Percentiles rank a stretch among this genome's conserved stretches.
Evolutionary conservation across 805 yeast genomes (phyloP).

Genomic region (Nakazawaea wyomingensis): DNA sequence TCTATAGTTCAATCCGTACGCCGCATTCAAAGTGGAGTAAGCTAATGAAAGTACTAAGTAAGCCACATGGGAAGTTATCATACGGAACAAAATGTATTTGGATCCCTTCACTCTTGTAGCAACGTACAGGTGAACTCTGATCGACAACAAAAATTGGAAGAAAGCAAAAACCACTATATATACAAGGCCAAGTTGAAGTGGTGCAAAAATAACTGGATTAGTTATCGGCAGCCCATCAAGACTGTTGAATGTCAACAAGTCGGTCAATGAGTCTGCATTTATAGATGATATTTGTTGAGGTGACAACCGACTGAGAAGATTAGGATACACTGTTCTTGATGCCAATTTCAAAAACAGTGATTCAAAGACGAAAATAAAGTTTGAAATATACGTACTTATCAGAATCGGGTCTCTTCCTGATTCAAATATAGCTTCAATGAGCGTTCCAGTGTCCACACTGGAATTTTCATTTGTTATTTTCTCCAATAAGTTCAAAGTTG

Average conservation of each 20-base stretch:
- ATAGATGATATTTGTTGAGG: constrained; percentile 1
- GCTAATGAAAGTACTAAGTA: constrained; percentile 55
- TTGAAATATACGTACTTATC: constrained; percentile 39
- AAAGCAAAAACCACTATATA: constrained; percentile 68
- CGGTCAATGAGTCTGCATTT: constrained; percentile 14
- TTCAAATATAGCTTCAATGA: constrained; percentile 42
- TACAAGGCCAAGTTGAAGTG: constrained; percentile 71
- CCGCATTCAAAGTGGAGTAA: constrained; percentile 56
- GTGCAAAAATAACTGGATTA: constrained; percentile 52
- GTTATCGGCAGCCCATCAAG: constrained; percentile 47
- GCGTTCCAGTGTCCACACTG: constrained; percentile 23
- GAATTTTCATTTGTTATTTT: constrained; percentile 34
- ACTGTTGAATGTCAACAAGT: constrained; percentile 30
- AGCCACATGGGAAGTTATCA: constrained; percentile 42
- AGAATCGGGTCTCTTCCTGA: constrained; percentile 58
- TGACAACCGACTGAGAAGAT: neutral
- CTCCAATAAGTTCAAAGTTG: constrained; percentile 32
- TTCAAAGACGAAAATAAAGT: constrained; percentile 36
- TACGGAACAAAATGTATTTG: constrained; percentile 49
- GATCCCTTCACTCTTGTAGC: constrained; percentile 37
- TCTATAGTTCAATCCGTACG: constrained; percentile 60
- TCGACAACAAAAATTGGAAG: constrained; percentile 62
- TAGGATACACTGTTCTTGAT: constrained; percentile 1
- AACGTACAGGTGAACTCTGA: constrained; percentile 45
- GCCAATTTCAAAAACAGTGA: constrained; percentile 19